Conservation (phyloP, 257 asterid genomes). For the Buddleja alternifolia region DNA sequence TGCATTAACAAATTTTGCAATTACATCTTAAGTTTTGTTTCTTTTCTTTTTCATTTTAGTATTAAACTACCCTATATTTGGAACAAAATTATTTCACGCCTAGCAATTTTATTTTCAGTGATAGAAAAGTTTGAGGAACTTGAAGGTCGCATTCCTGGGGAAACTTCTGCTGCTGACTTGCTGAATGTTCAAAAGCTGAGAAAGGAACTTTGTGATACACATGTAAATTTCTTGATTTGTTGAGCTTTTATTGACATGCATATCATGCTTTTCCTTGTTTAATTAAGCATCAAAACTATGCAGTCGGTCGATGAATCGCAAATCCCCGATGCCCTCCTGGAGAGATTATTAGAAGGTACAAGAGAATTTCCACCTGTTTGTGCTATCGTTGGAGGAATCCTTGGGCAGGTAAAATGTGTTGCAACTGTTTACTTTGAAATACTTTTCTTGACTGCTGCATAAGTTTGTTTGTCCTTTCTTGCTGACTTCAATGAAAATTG, state of each 20-base stretch:
- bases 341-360: slow-evolving; percentile 67
- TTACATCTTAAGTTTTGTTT: neutral
- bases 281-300: slow-evolving; percentile 21
- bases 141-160: slow-evolving; percentile 72
- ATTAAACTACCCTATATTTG: neutral
- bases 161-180: slow-evolving; percentile 73
- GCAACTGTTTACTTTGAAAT: neutral
- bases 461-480: neutral
- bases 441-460: neutral
- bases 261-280: slow-evolving; percentile 24
- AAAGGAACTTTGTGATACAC: slow-evolving; percentile 73
- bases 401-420: slow-evolving; percentile 73
- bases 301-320: slow-evolving; percentile 73
- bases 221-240: slow-evolving; percentile 45
- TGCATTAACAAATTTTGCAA: neutral
- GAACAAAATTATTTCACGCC: neutral
- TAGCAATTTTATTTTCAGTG: slow-evolving; percentile 46
- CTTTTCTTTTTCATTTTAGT: neutral
- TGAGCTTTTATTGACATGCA: neutral
- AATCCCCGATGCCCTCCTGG: slow-evolving; percentile 77
- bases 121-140: slow-evolving; percentile 84
- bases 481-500: slow-evolving; percentile 20
- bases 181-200: slow-evolving; percentile 58
- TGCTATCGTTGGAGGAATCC: slow-evolving; percentile 90
- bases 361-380: slow-evolving; percentile 93